Evolutionary conservation across 352 stramenopile genomes (phyloP).

Genomic region (Phytophthora niederhauseri): DNA sequence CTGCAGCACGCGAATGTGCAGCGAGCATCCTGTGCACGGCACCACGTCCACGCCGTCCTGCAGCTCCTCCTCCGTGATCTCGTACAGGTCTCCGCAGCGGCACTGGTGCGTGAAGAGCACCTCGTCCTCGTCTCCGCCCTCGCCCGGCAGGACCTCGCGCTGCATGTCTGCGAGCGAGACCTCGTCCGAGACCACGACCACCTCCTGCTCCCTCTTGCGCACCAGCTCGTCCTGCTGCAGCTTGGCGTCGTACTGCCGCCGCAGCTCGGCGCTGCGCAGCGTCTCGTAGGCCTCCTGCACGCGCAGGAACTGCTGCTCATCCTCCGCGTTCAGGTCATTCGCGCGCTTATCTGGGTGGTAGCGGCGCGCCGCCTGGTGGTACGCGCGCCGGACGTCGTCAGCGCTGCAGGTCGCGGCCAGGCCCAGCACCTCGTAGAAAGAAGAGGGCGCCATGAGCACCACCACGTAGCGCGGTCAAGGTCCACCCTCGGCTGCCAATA

Average conservation of each 20-base stretch:
- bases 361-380: slow-evolving; percentile 62
- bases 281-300: slow-evolving; percentile 78
- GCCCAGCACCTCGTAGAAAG: slow-evolving; percentile 69
- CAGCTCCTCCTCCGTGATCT: slow-evolving; percentile 69
- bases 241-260: slow-evolving; percentile 61
- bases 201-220: slow-evolving; percentile 44
- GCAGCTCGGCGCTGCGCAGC: slow-evolving; percentile 47
- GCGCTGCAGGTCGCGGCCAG: slow-evolving; percentile 44
- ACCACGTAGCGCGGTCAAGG: neutral
- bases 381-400: slow-evolving; percentile 75
- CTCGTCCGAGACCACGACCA: slow-evolving; percentile 71
- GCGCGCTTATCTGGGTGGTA: slow-evolving; percentile 73
- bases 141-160: slow-evolving; percentile 37
- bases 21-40: slow-evolving; percentile 79
- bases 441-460: slow-evolving; percentile 18
- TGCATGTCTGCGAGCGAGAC: slow-evolving; percentile 55
- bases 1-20: slow-evolving; percentile 73
- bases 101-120: slow-evolving; percentile 67
- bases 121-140: slow-evolving; percentile 45
- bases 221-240: slow-evolving; percentile 43
- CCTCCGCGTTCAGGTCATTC: neutral
- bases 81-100: slow-evolving; percentile 77
- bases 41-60: slow-evolving; percentile 70
- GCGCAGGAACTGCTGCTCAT: slow-evolving; percentile 51
- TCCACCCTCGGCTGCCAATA: neutral